Base-by-base conservation (phyloP, 2,329 filamentous ascomycete genomes). In the Lasiodiplodia sp. region DNA sequence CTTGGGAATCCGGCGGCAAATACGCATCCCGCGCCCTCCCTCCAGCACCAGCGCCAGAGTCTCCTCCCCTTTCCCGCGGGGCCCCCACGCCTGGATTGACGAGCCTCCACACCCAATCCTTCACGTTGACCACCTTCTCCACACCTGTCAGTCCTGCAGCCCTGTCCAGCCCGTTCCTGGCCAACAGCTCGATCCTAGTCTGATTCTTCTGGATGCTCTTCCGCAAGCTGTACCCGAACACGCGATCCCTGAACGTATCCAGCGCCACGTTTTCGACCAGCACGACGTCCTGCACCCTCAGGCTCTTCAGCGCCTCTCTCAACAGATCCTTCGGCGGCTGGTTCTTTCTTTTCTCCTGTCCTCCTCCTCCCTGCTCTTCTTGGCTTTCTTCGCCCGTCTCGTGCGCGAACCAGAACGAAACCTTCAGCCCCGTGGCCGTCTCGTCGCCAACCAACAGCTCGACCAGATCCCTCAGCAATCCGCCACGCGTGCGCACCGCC, bases 361-460 rank as follows among this genome's bases (percentile, higher is more conserved):
- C 25, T 11, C 23, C 25, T 23, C 23, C 23, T 23, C n/a, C n/a
- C n/a, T 23, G 23, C 23, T 11, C 12, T 12, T 3, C 25, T 7
- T 23, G 23, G 47, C 37, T 65, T 14, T 21, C 47, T 5, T 28
- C 65, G 58, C 60, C 63, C 37, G 66, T 40, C 6, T 44, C 58
- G 14, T 83, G 79, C 4, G 85, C 80, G 1, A 97, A 82, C 95
- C 95, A 98, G 77, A 97, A 93, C 2, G 91, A 94, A 67, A 97
- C 84, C 34, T 86, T 88, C 79, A 97, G 97, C 2, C 91, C 92
- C 0, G 92, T 88, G 71, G 86, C 88, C 0, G 94, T 97, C 64
- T 97, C 92, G 77, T 98, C 95, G 5, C 92, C 94, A 0, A 97
- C 88, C 1, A 94, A 83, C 2, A 96, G 79, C 78, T 97, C 93